Evolutionary conservation across 139 green algal species (phyloP).

Genomic region (Tetradesmus obliquus): DNA sequence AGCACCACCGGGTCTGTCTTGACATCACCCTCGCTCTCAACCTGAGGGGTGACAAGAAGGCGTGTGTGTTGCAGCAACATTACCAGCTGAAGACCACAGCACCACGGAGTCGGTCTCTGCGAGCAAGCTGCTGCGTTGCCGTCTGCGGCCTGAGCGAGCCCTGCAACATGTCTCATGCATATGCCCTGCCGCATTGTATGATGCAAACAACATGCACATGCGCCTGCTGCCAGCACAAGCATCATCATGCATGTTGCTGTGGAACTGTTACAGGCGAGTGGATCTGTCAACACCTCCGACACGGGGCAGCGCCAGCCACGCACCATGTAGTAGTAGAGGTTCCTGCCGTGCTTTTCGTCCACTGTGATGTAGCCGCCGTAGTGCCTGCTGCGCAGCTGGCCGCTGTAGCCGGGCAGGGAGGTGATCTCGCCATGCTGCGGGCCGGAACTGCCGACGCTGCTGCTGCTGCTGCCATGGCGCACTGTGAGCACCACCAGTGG

Average conservation of each 20-base stretch:
- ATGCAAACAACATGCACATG: too few relatives aligned
- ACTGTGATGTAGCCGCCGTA: conserved; percentile 51
- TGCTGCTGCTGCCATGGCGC: background rate
- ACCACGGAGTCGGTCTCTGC: conserved; percentile 46
- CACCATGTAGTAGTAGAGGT: conserved; percentile 65
- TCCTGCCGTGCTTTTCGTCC: conserved; percentile 19
- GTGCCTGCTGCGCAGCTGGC: conserved; percentile 24
- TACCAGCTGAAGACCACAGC: conserved; percentile 9
- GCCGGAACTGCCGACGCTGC: background rate
- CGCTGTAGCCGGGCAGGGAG: background rate
- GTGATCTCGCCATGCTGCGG: background rate
- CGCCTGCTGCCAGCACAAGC: background rate
- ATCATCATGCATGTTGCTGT: background rate
- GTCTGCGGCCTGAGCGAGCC: too few relatives aligned
- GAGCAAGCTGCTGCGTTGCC: background rate
- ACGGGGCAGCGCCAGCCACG: conserved; percentile 23
- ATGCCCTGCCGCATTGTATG: too few relatives aligned
- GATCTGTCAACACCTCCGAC: too few relatives aligned
- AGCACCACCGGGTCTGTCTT: conserved; percentile 50
- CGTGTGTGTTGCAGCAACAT: background rate
- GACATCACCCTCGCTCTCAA: conserved; percentile 47
- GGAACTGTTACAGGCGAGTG: too few relatives aligned
- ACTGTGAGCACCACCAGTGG: background rate
- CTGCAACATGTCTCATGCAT: too few relatives aligned
- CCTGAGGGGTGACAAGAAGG: background rate